A percentile compares a stretch with the other conserved stretches of the same genome.
Evolutionary conservation across 495 filamentous ascomycete species (phyloP).

Genomic region (Annulohypoxylon moriforme): DNA sequence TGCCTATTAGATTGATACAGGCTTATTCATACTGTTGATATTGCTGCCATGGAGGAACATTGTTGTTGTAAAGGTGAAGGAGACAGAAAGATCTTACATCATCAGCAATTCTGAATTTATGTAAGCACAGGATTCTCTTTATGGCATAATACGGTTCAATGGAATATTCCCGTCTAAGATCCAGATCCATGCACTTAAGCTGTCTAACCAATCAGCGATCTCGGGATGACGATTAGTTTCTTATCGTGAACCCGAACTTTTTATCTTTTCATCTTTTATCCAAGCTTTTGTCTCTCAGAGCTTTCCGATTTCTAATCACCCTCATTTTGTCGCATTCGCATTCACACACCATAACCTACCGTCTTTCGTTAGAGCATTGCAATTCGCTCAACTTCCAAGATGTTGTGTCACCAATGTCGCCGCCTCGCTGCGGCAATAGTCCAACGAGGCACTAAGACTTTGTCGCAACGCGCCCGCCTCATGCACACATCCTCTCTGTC

Average conservation of each 20-base stretch:
- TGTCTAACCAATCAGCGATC: slow-evolving; percentile 27
- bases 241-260: not conserved
- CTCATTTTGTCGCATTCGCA: not conserved
- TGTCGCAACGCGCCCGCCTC: slow-evolving; percentile 19
- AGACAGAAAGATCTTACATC: not conserved
- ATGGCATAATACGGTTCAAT: slow-evolving; percentile 28
- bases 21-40: not conserved
- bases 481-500: slow-evolving; percentile 6
- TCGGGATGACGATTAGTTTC: slow-evolving; percentile 25
- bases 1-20: not conserved
- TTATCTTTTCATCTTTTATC: slow-evolving; percentile 3
- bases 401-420: slow-evolving; percentile 39
- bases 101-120: not conserved
- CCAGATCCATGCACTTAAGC: slow-evolving; percentile 6
- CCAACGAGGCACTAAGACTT: slow-evolving; percentile 28
- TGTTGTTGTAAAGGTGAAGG: not conserved
- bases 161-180: slow-evolving; percentile 17
- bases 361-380: not conserved
- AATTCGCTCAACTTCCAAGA: slow-evolving; percentile 1
- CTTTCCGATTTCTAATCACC: slow-evolving; percentile 12
- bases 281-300: slow-evolving; percentile 1
- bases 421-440: slow-evolving; percentile 28
- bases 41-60: not conserved
- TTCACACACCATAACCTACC: not conserved
- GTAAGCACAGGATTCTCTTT: not conserved